Evolutionary conservation across 2,329 filamentous ascomycete species (phyloP), one percentile per base, ranked within the genome.

Genomic region (Fusarium vanettenii): DNA sequence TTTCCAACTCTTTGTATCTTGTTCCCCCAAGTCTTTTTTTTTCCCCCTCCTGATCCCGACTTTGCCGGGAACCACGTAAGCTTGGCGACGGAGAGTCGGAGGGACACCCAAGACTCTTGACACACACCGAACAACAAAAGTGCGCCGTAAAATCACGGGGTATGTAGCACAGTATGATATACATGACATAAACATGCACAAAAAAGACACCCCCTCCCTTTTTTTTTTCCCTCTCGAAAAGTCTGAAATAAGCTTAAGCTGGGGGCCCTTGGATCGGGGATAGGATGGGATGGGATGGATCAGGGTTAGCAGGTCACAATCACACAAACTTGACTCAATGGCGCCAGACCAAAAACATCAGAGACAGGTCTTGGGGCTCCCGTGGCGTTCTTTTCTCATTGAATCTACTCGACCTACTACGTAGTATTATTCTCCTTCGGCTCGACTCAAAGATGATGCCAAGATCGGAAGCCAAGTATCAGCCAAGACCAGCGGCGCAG

Each of bases 191-290:
- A 14, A 45, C 25, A 27, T 27, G 22, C 45, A 50, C 25, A 27
- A 27, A 27, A 27, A 22, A 45, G 20, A 29, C 48, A 52, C 48
- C 48, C 48, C 45, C 48, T 52, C 48, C 48, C 22, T 27, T 25
- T 25, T 62, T 62, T 8, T 20, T 13, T 55, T 31, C 29, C 10
- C 43, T 27, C 67, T 61, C 57, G 52, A 64, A 18, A 73, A 65
- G 66, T 69, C 67, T 56, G 76, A 79, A 78, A 72, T 79, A 79
- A 79, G 77, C 77, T 79, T 79, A 79, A 79, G 77, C 78, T 70
- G 69, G 67, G 61, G 60, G 43, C 20, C 43, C 43, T 25, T 61
- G 50, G 33, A 45, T 63, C 71, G 67, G 75, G 73, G 72, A 37
- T 37, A 16, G 35, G 35, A 39, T 39, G 39, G 43, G 41, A 45